A percentile compares a stretch with the other conserved stretches of the same genome.
phyloP scores from a whole-genome alignment of 257 asterid species.

The Solanum habrochaites region DNA sequence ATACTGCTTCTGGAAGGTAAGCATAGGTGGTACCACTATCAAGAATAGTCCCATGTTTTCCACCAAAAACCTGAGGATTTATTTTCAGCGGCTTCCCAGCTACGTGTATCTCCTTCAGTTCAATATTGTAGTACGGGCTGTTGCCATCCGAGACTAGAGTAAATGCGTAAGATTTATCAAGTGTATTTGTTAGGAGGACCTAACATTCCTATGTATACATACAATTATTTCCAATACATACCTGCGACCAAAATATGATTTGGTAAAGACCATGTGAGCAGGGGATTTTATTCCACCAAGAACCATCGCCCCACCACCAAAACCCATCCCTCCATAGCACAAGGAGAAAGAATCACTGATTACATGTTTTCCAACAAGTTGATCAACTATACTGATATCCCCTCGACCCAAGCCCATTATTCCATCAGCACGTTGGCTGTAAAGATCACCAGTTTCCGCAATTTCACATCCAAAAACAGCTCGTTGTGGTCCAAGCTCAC shows the following conservation, averaged over 20 bases:
- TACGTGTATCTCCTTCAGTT: constrained; percentile 82
- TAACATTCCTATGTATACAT: constrained; percentile 34
- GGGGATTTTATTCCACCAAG: constrained; percentile 76
- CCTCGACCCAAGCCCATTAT: constrained; percentile 97
- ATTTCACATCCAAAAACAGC: constrained; percentile 91
- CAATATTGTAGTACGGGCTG: constrained; percentile 97
- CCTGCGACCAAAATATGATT: constrained; percentile 77
- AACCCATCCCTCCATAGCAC: constrained; percentile 96
- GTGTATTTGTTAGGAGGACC: constrained; percentile 81
- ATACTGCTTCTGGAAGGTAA: constrained; percentile 80
- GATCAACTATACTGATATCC: constrained; percentile 86
- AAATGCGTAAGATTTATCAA: constrained; percentile 91
- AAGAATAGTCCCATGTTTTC: constrained; percentile 77
- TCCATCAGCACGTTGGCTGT: constrained; percentile 96
- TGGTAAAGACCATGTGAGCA: constrained; percentile 62
- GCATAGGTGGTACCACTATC: constrained; percentile 98
- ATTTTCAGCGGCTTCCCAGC: constrained; percentile 79
- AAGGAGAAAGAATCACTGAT: constrained; percentile 87
- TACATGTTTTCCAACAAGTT: constrained; percentile 74
- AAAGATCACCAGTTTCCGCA: constrained; percentile 85
- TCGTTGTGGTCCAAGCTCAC: constrained; percentile 77
- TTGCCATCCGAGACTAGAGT: constrained; percentile 98
- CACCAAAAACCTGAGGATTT: constrained; percentile 57
- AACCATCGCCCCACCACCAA: constrained; percentile 97
- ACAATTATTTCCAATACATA: constrained; percentile 30